phyloP scores from a whole-genome alignment of 2,329 filamentous ascomycete species.

The Sporothrix euskadiensis region DNA sequence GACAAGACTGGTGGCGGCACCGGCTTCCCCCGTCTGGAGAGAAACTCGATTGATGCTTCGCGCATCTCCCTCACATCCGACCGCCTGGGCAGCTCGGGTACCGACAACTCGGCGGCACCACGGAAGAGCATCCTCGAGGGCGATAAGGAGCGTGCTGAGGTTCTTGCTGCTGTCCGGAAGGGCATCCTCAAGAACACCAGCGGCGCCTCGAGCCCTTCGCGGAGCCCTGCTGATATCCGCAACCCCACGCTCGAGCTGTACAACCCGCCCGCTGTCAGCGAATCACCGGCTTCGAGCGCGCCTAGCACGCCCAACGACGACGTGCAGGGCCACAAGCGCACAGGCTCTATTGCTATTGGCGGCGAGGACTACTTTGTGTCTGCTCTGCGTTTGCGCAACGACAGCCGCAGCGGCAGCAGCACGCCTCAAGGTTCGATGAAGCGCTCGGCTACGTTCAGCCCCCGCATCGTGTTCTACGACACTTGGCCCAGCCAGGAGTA shows the following conservation, averaged over 20 bases:
- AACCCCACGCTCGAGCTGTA: slow-evolving; percentile 58
- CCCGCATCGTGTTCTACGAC: slow-evolving; percentile 90
- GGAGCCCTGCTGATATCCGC: slow-evolving; percentile 59
- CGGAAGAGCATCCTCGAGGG: slow-evolving; percentile 90
- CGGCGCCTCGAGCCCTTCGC: slow-evolving; percentile 67
- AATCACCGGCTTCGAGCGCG: slow-evolving; percentile 81
- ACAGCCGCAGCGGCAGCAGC: slow-evolving; percentile 76
- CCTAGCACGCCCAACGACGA: slow-evolving; percentile 88
- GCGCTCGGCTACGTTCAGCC: slow-evolving; percentile 76
- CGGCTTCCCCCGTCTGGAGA: slow-evolving; percentile 80
- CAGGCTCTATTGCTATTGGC: slow-evolving; percentile 70
- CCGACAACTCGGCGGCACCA: slow-evolving; percentile 60
- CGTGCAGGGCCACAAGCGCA: slow-evolving; percentile 63
- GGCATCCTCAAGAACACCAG: slow-evolving; percentile 86
- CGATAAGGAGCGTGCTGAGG: slow-evolving; percentile 86
- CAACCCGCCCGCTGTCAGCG: slow-evolving; percentile 63
- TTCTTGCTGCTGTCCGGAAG: slow-evolving; percentile 88
- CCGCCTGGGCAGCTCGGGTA: slow-evolving; percentile 57
- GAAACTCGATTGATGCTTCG: slow-evolving; percentile 73
- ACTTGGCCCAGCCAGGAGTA: slow-evolving; percentile 97
- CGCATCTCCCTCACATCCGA: slow-evolving; percentile 52
- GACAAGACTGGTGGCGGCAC: slow-evolving; percentile 70
- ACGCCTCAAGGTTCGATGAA: slow-evolving; percentile 70
- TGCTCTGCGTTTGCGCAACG: slow-evolving; percentile 69
- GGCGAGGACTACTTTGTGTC: slow-evolving; percentile 90